phyloP scores from a whole-genome alignment of 2,329 filamentous ascomycete species.

The Phoma herbarum region DNA sequence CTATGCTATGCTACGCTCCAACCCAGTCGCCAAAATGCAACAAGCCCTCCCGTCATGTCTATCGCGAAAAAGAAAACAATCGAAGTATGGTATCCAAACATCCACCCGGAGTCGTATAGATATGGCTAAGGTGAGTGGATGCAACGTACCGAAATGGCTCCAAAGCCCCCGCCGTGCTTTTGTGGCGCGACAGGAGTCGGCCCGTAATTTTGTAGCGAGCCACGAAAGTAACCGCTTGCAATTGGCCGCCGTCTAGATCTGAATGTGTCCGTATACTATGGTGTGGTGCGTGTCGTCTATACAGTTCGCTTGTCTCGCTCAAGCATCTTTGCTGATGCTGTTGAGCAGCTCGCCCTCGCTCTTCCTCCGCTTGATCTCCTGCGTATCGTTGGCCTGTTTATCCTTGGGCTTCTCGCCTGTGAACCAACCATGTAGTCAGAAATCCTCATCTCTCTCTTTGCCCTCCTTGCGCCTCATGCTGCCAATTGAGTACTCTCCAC shows the following conservation, averaged over 20 bases:
- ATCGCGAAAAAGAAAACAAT: neutral
- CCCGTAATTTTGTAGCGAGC: no score
- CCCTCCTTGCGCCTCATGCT: slow-evolving; percentile 24
- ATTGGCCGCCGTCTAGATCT: no score
- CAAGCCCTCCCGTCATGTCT: neutral
- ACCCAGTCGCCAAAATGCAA: neutral
- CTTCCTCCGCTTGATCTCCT: slow-evolving; percentile 42
- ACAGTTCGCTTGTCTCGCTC: no score
- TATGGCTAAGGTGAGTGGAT: no score
- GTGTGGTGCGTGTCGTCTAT: neutral
- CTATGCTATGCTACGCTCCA: neutral
- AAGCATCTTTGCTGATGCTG: neutral
- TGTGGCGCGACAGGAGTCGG: no score
- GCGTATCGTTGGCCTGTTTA: slow-evolving; percentile 8
- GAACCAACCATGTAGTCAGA: slow-evolving; percentile 51
- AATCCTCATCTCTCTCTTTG: slow-evolving; percentile 38
- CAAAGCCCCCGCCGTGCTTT: no score
- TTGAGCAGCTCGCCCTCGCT: slow-evolving; percentile 43
- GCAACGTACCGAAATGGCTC: no score
- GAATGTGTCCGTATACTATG: no score
- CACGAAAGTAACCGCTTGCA: no score
- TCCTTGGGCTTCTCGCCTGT: slow-evolving; percentile 32
- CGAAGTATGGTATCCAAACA: neutral
- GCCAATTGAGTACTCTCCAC: slow-evolving; percentile 22
- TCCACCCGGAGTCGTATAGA: no score